phyloP scores from a whole-genome alignment of 2,329 filamentous ascomycete genomes.

The Colletotrichum sp. region DNA sequence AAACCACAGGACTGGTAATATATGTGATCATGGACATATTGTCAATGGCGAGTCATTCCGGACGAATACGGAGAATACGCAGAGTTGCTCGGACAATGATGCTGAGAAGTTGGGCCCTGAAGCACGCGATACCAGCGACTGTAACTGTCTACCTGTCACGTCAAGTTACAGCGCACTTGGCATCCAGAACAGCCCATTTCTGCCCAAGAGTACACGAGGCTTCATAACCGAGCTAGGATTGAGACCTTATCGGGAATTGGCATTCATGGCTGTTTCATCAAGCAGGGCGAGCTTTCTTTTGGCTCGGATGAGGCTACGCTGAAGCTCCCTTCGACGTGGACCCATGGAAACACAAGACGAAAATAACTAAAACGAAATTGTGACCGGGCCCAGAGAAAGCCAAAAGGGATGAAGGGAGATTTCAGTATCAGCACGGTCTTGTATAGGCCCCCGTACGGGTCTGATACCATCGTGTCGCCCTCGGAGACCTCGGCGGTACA shows the following conservation, averaged over 20 bases:
- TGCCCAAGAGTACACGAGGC: background rate
- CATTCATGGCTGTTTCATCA: background rate
- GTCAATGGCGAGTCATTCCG: background rate
- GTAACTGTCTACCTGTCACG: background rate
- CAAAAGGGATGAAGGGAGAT: background rate
- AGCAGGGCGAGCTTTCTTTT: background rate
- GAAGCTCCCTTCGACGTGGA: background rate
- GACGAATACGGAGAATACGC: background rate
- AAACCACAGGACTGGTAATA: background rate
- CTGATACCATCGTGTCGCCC: background rate
- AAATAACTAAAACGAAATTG: background rate
- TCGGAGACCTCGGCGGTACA: background rate
- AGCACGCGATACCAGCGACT: background rate
- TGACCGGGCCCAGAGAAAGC: background rate
- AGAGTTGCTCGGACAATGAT: background rate
- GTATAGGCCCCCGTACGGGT: background rate
- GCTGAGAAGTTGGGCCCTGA: background rate
- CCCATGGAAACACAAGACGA: background rate
- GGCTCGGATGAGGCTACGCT: background rate
- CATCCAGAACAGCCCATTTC: background rate
- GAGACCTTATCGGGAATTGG: background rate
- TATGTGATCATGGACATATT: background rate
- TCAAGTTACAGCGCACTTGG: background rate
- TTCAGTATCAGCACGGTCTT: background rate
- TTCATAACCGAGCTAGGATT: background rate